Conservation (phyloP, 345 rosid species). For the Dimocarpus longan region DNA sequence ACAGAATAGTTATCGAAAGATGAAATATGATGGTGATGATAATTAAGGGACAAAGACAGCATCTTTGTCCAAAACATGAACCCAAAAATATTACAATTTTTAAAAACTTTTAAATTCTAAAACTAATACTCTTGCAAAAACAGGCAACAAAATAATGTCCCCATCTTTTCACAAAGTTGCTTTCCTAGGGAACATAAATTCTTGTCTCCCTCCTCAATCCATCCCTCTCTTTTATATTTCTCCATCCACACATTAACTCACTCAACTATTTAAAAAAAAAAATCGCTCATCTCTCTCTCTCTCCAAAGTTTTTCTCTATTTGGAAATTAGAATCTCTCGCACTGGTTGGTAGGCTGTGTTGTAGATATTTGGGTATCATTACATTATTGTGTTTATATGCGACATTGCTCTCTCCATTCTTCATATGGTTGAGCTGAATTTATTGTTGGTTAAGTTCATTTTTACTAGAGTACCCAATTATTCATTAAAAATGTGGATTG, state of each 20-base stretch:
- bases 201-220: not conserved
- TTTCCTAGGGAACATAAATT: constrained; percentile 25
- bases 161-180: constrained; percentile 22
- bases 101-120: not conserved
- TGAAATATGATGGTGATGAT: not conserved
- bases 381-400: not conserved
- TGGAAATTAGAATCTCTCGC: constrained; percentile 1
- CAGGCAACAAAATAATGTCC: constrained; percentile 3
- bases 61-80: constrained; percentile 19
- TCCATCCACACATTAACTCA: too few species aligned
- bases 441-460: not conserved
- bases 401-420: not conserved
- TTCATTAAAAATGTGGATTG: not conserved
- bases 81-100: not conserved
- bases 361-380: not conserved
- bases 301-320: not conserved
- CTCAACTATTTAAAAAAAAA: too few species aligned
- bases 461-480: not conserved
- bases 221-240: not conserved
- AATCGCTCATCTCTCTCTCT: too few species aligned
- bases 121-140: constrained; percentile 1
- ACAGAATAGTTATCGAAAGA: not conserved
- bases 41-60: constrained; percentile 14
- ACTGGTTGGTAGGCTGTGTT: constrained; percentile 14
- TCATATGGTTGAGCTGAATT: not conserved